A percentile compares a stretch with the other conserved stretches of the same genome.
Conservation (phyloP, 1,139 yeast species). For the Scheffersomyces parashehatae region DNA sequence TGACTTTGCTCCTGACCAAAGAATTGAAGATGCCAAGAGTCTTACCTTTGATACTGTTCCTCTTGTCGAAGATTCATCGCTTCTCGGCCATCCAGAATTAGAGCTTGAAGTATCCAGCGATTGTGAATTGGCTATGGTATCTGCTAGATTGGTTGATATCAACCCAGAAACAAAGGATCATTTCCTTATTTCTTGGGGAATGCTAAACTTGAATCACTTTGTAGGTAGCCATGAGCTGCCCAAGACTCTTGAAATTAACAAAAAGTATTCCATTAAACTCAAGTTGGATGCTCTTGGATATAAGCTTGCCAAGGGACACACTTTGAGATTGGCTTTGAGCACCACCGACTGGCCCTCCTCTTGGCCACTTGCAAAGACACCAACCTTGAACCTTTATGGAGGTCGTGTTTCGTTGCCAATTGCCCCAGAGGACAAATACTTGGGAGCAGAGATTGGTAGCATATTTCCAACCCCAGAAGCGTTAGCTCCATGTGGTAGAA, state of each 20-base stretch:
- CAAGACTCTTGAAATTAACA: constrained; percentile 22
- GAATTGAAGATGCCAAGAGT: constrained; percentile 37
- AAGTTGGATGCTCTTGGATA: constrained; percentile 38
- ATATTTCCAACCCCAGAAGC: constrained; percentile 10
- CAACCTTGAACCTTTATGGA: background rate
- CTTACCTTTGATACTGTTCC: constrained; percentile 28
- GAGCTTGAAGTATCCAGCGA: constrained; percentile 29
- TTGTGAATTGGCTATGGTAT: constrained; percentile 31
- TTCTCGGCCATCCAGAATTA: constrained; percentile 36
- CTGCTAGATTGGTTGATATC: constrained; percentile 36
- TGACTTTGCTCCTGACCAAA: constrained; percentile 45
- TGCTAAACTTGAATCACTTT: constrained; percentile 37
- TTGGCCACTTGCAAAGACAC: constrained; percentile 31
- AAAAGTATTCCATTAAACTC: constrained; percentile 29
- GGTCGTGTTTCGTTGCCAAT: background rate
- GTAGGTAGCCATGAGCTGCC: constrained; percentile 38
- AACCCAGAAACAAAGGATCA: constrained; percentile 29
- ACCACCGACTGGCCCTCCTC: constrained; percentile 45
- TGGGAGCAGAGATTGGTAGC: background rate
- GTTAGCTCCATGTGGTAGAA: constrained; percentile 24
- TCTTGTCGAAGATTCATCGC: constrained; percentile 17
- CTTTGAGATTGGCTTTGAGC: constrained; percentile 34
- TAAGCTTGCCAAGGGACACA: constrained; percentile 30
- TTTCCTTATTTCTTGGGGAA: constrained; percentile 43
- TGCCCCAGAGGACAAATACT: background rate